Base-by-base conservation (phyloP, 2,329 filamentous ascomycete species). In the Neurospora sp. region DNA sequence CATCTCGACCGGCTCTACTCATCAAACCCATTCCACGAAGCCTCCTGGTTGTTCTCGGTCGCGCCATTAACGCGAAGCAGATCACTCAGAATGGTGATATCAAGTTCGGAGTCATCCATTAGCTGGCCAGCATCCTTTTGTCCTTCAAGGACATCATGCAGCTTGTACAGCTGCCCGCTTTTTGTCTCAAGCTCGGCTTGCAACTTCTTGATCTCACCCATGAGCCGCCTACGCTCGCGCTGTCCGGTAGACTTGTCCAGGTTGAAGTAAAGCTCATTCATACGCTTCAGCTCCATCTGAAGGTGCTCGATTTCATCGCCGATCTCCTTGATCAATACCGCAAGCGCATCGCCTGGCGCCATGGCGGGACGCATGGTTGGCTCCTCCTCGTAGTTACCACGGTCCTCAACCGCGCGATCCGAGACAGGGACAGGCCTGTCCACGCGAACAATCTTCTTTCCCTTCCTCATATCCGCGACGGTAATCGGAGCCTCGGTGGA, bases 81-180 rank as follows among this genome's bases (percentile, higher is more conserved):
- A 39, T 87, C 85, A 76, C 83, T 87, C 68, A 84, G 79, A 12
- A 92, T 83, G 0, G 89, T 92, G 75, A 89, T 83, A 75, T 91
- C 89, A 62, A 90, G 82, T 75, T 89, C 85, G 23, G 87, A 85
- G 73, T 87, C 84, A 0, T 82, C 86, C 84, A 91, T 89, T 73
- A 85, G 83, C 75, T 88, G 86, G 0, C 88, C 88, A 2, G 85
- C 84, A 40, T 83, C 83, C 81, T 91, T 92, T 78, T 94, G 91
- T 6, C 90, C 92, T 79, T 95, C 92, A 0, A 96, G 83, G 1
- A 96, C 92, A 78, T 97, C 93, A 75, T 94, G 92, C 15, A 97
- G 83, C 57, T 88, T 86, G 80, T 97, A 96, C 57, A 97, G 89
- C 78, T 94, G 91, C 72, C 92, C 90, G 36, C 89, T 88, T 80